These are phyloP conservation scores for Piper betle DNA, from an alignment of 164 flowering plant species.

Conservation along the genomic window DNA sequence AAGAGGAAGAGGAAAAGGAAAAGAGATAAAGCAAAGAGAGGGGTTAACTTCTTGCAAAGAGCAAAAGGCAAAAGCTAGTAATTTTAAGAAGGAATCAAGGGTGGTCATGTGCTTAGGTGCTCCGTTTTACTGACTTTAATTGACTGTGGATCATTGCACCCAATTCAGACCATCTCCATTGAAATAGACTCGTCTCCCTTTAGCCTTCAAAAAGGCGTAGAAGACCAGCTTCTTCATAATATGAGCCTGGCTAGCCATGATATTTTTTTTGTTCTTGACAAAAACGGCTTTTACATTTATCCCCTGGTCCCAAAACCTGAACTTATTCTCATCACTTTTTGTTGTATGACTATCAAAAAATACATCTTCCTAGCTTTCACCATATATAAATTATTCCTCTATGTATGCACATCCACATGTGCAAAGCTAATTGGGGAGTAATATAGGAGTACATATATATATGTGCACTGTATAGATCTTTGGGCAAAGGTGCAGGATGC, in stretches of 20 bases:
- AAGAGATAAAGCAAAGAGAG: slow-evolving; percentile 25
- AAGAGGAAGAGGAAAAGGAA: slow-evolving; percentile 21
- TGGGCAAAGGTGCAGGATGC: too few relatives aligned
- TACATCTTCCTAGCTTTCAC: not conserved
- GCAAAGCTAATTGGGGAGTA: too few relatives aligned
- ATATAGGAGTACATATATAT: too few relatives aligned
- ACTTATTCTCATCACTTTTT: not conserved
- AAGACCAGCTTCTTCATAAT: not conserved
- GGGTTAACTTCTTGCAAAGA: slow-evolving; percentile 64
- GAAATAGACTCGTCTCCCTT: not conserved
- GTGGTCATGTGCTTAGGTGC: slow-evolving; percentile 47
- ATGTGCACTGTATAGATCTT: too few relatives aligned
- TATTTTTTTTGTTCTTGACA: not conserved
- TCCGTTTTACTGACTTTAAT: slow-evolving; percentile 11
- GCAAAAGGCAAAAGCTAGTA: slow-evolving; percentile 37
- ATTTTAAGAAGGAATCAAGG: slow-evolving; percentile 30
- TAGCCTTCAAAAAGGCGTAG: not conserved
- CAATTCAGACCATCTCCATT: not conserved
- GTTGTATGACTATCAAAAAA: not conserved
- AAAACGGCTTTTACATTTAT: not conserved
- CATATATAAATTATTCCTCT: too few relatives aligned
- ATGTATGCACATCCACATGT: too few relatives aligned
- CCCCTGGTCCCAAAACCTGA: not conserved
- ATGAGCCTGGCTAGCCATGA: not conserved
- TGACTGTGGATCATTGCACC: not conserved